Conservation (phyloP, 2,329 filamentous ascomycete species). For the Gnomoniopsis sp. region DNA sequence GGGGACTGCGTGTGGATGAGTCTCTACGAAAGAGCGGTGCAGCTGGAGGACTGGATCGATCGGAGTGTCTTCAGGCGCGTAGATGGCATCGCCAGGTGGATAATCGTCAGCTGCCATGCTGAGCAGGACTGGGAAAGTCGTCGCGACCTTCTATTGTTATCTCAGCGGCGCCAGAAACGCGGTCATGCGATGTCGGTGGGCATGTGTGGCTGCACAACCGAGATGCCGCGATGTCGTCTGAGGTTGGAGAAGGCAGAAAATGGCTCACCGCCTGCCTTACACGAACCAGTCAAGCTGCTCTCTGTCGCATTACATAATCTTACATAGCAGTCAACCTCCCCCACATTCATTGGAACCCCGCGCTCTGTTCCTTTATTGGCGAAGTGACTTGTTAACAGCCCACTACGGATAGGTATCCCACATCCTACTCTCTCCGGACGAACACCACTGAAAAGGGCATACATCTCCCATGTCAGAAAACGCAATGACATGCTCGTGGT, state of each 20-base stretch:
- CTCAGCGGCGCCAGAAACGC: background rate
- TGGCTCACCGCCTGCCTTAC: background rate
- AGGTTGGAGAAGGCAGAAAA: background rate
- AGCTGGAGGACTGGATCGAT: background rate
- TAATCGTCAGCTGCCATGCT: background rate
- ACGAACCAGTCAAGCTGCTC: background rate
- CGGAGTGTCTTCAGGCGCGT: background rate
- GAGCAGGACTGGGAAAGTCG: background rate
- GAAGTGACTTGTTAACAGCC: no score
- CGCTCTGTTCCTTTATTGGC: no score
- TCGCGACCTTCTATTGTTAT: background rate
- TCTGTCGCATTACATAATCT: background rate
- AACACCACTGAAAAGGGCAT: no score
- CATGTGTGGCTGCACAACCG: background rate
- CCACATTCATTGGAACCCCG: no score
- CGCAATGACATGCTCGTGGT: no score
- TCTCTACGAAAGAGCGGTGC: background rate
- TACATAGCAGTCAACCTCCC: no score
- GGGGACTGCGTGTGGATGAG: background rate
- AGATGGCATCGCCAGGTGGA: background rate
- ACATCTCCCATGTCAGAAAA: no score
- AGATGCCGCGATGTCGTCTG: background rate
- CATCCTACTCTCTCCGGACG: no score
- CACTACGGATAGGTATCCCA: no score
- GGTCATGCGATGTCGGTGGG: background rate